phyloP scores from a whole-genome alignment of 768 basidiomycete species.

The Albatrellus ellisii region DNA sequence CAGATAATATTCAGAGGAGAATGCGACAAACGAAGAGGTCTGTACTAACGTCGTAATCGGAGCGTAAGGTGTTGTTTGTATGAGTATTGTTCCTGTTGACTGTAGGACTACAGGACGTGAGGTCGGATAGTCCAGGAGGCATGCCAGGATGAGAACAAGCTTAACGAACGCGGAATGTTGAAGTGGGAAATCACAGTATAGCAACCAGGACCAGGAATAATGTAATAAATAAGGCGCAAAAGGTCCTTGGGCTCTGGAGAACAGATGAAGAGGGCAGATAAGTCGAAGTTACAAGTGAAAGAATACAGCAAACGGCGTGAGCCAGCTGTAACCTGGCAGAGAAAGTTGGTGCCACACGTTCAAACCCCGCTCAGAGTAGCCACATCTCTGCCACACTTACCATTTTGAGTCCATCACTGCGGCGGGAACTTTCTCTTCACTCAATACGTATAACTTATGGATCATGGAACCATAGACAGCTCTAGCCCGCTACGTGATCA shows the following conservation, averaged over 20 bases:
- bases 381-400: background rate
- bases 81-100: background rate
- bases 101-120: background rate
- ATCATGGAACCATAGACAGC: too few species aligned
- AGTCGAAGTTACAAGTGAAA: background rate
- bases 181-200: background rate
- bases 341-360: slow-evolving; percentile 3
- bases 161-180: background rate
- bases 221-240: background rate
- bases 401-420: background rate
- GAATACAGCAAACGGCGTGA: background rate
- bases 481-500: slow-evolving; percentile 2
- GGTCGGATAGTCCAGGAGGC: background rate
- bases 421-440: background rate
- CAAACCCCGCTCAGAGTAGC: background rate
- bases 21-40: background rate
- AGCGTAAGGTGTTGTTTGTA: background rate
- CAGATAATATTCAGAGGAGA: background rate
- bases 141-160: background rate
- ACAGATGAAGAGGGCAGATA: background rate
- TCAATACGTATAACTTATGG: background rate
- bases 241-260: background rate
- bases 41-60: background rate
- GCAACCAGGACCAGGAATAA: background rate
- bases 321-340: too few species aligned